Evolutionary conservation across 345 rosid genomes (phyloP).

Genomic region (Rhodamnia argentea): DNA sequence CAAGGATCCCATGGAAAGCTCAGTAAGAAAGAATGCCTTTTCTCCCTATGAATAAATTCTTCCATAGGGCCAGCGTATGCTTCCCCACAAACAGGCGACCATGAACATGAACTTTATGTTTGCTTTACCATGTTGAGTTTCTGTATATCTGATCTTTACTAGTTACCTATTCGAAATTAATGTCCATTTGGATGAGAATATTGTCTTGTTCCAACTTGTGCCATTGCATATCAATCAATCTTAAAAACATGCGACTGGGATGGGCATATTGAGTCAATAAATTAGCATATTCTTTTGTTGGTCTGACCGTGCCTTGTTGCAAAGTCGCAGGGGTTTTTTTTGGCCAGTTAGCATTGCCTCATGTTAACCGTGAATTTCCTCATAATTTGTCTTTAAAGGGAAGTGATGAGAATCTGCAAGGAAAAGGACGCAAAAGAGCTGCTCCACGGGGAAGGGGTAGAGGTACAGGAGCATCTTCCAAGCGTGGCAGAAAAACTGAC

Average conservation of each 20-base stretch:
- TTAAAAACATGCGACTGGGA: not conserved
- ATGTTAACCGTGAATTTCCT: not conserved
- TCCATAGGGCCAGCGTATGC: not conserved
- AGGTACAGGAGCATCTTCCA: conserved; percentile 44
- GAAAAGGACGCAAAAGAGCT: conserved; percentile 71
- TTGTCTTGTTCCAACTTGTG: not conserved
- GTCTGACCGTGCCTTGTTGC: not conserved
- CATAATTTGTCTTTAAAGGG: conserved; percentile 23
- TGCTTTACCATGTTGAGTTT: not conserved
- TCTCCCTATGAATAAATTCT: not conserved
- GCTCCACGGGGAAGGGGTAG: conserved; percentile 66
- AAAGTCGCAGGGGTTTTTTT: not conserved
- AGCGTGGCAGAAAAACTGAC: conserved; percentile 66
- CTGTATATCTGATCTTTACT: not conserved
- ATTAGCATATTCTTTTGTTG: not conserved
- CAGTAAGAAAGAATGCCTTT: conserved; percentile 35
- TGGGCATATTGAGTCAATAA: not conserved
- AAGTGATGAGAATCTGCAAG: conserved; percentile 29
- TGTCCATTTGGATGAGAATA: not conserved
- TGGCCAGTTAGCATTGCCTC: not conserved
- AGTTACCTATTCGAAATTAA: not conserved
- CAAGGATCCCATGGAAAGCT: conserved; percentile 43
- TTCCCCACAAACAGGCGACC: not conserved
- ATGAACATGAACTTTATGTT: not conserved
- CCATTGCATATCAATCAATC: not conserved